Percentiles rank a stretch among this genome's conserved stretches.
These are phyloP conservation scores for Pterulicium gracile DNA, from an alignment of 1,284 basidiomycete species.

Conservation along the genomic window DNA sequence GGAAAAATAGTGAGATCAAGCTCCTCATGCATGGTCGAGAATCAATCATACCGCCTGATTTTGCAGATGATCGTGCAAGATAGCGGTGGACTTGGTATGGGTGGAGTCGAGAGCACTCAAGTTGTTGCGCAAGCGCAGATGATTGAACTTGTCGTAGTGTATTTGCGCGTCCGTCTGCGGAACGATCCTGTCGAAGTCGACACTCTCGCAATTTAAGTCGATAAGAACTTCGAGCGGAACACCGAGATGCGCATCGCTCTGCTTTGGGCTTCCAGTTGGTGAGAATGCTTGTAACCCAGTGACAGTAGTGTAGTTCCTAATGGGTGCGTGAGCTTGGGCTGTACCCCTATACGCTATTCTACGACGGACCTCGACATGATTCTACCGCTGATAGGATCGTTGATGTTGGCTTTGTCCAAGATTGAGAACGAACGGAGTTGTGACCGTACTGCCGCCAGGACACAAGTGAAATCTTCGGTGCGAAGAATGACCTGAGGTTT, in stretches of 20 bases:
- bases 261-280: slow-evolving; percentile 39
- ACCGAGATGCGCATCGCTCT: slow-evolving; percentile 27
- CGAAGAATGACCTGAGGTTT: slow-evolving; percentile 87
- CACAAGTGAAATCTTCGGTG: slow-evolving; percentile 51
- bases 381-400: slow-evolving; percentile 80
- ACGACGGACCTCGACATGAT: slow-evolving; percentile 73
- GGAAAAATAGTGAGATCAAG: too few species aligned
- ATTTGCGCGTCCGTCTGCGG: slow-evolving; percentile 83
- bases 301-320: slow-evolving; percentile 64
- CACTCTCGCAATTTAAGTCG: slow-evolving; percentile 74
- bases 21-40: too few species aligned
- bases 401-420: slow-evolving; percentile 67
- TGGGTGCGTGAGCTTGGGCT: slow-evolving; percentile 3
- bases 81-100: slow-evolving; percentile 17
- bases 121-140: slow-evolving; percentile 72
- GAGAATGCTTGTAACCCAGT: slow-evolving; percentile 86
- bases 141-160: slow-evolving; percentile 93
- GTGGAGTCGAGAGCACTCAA: slow-evolving; percentile 33
- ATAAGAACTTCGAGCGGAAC: slow-evolving; percentile 87
- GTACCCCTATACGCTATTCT: neutral
- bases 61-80: slow-evolving; percentile 53
- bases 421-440: slow-evolving; percentile 78
- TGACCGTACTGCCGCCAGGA: slow-evolving; percentile 77
- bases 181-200: slow-evolving; percentile 82
- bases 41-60: slow-evolving; percentile 59